These are phyloP conservation scores for Lenwebbia sp. DNA, from an alignment of 345 rosid genomes.

Conservation along the genomic window DNA sequence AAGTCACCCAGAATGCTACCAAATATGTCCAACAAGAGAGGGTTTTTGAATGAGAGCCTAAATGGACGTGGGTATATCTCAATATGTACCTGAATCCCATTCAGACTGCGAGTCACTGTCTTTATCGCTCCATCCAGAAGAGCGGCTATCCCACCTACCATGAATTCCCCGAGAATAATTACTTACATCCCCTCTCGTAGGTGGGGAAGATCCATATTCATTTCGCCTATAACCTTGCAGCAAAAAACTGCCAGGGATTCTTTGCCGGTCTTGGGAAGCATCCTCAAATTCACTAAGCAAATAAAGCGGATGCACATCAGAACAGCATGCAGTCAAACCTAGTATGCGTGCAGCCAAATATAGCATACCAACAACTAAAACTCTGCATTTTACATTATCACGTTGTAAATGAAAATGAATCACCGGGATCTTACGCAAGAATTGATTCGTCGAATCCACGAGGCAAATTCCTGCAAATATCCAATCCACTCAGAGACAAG, in stretches of 20 bases:
- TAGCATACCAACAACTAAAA: neutral
- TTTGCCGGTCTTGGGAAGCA: constrained; percentile 45
- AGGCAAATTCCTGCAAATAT: constrained; percentile 66
- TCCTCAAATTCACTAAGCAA: constrained; percentile 53
- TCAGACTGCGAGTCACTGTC: constrained; percentile 73
- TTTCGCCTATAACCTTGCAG: constrained; percentile 49
- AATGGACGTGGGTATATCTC: neutral
- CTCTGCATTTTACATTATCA: neutral
- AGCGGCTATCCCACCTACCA: constrained; percentile 86
- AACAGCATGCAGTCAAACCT: neutral
- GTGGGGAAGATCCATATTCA: constrained; percentile 89
- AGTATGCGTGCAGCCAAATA: neutral
- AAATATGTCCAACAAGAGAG: neutral
- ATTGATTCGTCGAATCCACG: constrained; percentile 44
- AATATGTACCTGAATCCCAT: constrained; percentile 52
- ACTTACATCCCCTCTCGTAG: constrained; percentile 63
- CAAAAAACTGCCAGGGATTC: constrained; percentile 41
- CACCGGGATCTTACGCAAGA: constrained; percentile 33
- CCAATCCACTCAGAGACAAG: constrained; percentile 57
- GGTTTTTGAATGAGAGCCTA: neutral
- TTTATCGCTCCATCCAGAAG: constrained; percentile 69
- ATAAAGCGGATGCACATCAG: neutral
- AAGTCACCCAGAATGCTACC: neutral
- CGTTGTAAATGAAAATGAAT: neutral
- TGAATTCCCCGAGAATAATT: constrained; percentile 38